Conservation (phyloP, 345 rosid genomes). For the Aurinia saxatilis region DNA sequence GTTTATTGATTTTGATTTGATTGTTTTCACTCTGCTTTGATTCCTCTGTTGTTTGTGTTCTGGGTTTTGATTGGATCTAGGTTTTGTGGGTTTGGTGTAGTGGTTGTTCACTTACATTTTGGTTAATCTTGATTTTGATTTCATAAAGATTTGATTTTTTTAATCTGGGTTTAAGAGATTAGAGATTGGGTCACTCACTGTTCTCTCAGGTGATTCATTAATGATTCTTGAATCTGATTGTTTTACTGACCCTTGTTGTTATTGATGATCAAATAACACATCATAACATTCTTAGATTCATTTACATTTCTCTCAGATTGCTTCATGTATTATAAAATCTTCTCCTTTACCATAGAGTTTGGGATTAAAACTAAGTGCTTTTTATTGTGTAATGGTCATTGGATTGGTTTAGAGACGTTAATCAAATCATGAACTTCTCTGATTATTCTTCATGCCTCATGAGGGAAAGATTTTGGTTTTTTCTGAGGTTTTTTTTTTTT, state of each 20-base stretch:
- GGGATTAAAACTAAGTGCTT: neutral
- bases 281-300: neutral
- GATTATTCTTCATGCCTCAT: neutral
- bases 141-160: neutral
- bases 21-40: neutral
- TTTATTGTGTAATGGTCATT: conserved; percentile 1
- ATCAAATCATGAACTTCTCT: too few species aligned
- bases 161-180: conserved; percentile 5
- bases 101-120: too few species aligned
- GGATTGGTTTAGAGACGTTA: neutral
- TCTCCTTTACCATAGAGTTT: neutral
- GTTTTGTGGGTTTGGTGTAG: conserved; percentile 3
- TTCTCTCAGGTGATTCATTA: neutral
- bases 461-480: too few species aligned
- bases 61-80: conserved; percentile 28
- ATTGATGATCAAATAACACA: too few species aligned
- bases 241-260: neutral
- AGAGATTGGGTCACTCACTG: conserved; percentile 7
- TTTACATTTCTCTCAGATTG: conserved; percentile 4
- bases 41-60: neutral
- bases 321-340: neutral
- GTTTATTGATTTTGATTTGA: too few species aligned
- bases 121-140: neutral
- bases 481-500: too few species aligned
- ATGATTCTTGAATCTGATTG: conserved; percentile 4